Base-by-base conservation (phyloP, 75 land plant genomes). In the Cryptomeria japonica region DNA sequence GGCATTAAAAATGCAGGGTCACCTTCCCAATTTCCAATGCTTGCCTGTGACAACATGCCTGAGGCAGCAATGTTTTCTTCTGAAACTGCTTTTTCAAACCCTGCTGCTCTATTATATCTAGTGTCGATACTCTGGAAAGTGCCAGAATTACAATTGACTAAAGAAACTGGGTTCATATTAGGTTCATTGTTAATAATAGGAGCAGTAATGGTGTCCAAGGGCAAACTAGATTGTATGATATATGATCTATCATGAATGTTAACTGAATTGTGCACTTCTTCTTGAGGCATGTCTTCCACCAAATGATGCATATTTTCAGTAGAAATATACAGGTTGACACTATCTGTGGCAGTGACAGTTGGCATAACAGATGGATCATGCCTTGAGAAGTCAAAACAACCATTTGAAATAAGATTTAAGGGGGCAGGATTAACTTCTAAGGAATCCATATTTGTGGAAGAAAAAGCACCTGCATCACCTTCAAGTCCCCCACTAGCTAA, bases 401-500 rank as follows among this genome's bases (percentile, higher is more conserved):
- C 87, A 56, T 89, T 83, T 36, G 46, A 32, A 36, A 31, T 78
- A 10, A 77, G 49, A 36, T 76, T 77, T n/a, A 36, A 84, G 58
- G 49, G 55, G 28, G 84, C 84, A 49, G 78, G 42, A 28, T 86
- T 87, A 42, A 39, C 86, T 80, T 85, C 85, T 22, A 84, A 28
- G 28, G 86, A 73, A n/a, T 55, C 88, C 36, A 51, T 61, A 68
- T 32, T 41, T 11, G n/a, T 80, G 78, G 85, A 58, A 80, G 89
- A 89, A 83, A 92, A 72, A 73, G 92, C 86, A 80, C 85, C 80
- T 38, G 79, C 58, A 47, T 85, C 86, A 82, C 86, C 85, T 51
- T 87, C 87, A 47, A 85, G 84, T 58, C 87, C 91, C 84, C 86
- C 90, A 87, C 86, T 39, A 64, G 87, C 76, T 83, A 89, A 83